Conservation (phyloP, 345 rosid genomes). For the Moricandia moricandioides region DNA sequence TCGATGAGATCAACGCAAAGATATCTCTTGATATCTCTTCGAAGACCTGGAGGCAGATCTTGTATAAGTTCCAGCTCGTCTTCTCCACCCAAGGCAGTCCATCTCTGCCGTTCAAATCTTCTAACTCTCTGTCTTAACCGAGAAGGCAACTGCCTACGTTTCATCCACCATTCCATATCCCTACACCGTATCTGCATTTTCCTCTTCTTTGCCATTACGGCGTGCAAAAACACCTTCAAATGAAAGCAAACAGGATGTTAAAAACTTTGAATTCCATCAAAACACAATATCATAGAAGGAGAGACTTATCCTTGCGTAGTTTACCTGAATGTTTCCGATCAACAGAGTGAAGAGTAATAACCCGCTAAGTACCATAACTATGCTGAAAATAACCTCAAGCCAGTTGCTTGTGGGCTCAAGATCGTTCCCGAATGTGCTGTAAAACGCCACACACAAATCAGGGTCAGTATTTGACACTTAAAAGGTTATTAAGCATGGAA, state of each 20-base stretch:
- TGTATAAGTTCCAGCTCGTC: conserved; percentile 67
- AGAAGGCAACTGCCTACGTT: conserved; percentile 81
- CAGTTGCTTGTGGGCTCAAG: conserved; percentile 80
- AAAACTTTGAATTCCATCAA: conserved; percentile 11
- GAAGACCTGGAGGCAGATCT: conserved; percentile 83
- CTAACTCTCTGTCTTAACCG: conserved; percentile 72
- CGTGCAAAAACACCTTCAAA: conserved; percentile 65
- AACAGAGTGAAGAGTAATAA: conserved; percentile 76
- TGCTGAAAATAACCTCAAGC: conserved; percentile 77
- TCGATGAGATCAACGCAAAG: conserved; percentile 84
- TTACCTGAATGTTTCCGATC: conserved; percentile 86
- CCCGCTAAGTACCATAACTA: conserved; percentile 70
- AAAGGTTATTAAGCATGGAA: background rate
- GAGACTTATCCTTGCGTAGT: conserved; percentile 6
- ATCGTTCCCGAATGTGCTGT: conserved; percentile 80
- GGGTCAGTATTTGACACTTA: background rate
- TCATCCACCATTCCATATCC: conserved; percentile 97
- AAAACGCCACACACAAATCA: conserved; percentile 3
- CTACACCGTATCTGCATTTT: conserved; percentile 78
- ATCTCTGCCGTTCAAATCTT: conserved; percentile 67
- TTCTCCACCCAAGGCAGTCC: conserved; percentile 74
- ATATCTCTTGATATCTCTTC: conserved; percentile 77
- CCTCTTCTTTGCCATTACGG: conserved; percentile 70
- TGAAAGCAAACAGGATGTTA: background rate
- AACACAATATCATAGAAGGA: background rate